phyloP scores from a whole-genome alignment of 306 rosid species.

The Fagus sylvatica region DNA sequence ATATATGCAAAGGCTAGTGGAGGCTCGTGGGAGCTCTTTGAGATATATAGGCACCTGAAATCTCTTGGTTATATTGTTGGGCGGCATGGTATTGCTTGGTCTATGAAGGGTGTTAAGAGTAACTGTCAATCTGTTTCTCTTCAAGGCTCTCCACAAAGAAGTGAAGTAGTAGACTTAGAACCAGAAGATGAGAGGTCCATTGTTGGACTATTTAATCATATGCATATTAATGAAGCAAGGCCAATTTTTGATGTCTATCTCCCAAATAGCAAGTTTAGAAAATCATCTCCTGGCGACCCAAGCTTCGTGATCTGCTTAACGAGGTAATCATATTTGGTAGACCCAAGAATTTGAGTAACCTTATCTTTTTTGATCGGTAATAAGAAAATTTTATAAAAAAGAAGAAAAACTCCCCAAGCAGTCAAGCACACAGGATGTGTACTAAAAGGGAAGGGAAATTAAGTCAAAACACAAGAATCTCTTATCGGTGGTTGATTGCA shows the following conservation, averaged over 20 bases:
- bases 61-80: constrained; percentile 74
- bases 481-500: not conserved
- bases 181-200: constrained; percentile 34
- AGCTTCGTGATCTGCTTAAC: constrained; percentile 62
- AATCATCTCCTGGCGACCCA: constrained; percentile 76
- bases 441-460: too few species aligned
- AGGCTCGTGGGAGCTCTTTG: constrained; percentile 76
- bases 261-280: constrained; percentile 80
- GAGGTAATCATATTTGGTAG: constrained; percentile 46
- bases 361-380: not conserved
- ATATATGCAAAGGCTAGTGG: constrained; percentile 50
- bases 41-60: constrained; percentile 78
- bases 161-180: constrained; percentile 26
- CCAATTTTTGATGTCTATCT: constrained; percentile 72
- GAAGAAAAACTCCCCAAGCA: too few species aligned
- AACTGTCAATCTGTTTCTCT: constrained; percentile 17
- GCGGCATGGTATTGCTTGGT: constrained; percentile 64
- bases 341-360: not conserved
- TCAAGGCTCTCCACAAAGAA: constrained; percentile 34
- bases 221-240: constrained; percentile 51
- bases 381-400: too few species aligned
- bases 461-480: too few species aligned
- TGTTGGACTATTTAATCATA: constrained; percentile 34
- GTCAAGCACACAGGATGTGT: too few species aligned
- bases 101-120: constrained; percentile 47